These are phyloP conservation scores for Seminavis robusta DNA, from an alignment of 108 stramenopile species.

Conservation along the genomic window DNA sequence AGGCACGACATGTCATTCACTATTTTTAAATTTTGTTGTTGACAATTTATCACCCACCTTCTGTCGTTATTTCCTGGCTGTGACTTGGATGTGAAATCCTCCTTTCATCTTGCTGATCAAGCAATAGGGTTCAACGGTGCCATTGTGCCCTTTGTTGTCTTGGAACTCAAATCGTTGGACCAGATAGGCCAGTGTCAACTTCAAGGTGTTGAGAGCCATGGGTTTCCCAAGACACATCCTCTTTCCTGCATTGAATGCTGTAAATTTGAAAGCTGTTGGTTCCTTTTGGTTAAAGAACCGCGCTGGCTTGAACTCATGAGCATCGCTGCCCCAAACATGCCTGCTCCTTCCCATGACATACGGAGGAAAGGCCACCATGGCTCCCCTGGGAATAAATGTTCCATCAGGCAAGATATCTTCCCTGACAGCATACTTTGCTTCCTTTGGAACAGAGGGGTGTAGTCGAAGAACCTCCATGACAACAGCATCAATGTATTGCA, in stretches of 20 bases:
- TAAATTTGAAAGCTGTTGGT: slow-evolving; percentile 1
- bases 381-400: slow-evolving; percentile 26
- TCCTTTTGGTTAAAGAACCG: slow-evolving; percentile 31
- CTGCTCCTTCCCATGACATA: slow-evolving; percentile 30
- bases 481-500: slow-evolving; percentile 35
- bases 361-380: slow-evolving; percentile 15
- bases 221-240: slow-evolving; percentile 29
- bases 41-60: too few species aligned
- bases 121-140: too few species aligned
- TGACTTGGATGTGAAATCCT: slow-evolving; percentile 19
- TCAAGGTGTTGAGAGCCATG: slow-evolving; percentile 31
- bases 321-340: slow-evolving; percentile 36
- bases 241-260: slow-evolving; percentile 29
- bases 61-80: too few species aligned
- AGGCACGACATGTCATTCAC: too few species aligned
- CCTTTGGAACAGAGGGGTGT: slow-evolving; percentile 41
- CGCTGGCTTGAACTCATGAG: slow-evolving; percentile 33
- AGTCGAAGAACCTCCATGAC: slow-evolving; percentile 42
- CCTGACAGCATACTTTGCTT: slow-evolving; percentile 16
- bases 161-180: slow-evolving; percentile 13
- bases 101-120: slow-evolving; percentile 20
- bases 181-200: slow-evolving; percentile 13
- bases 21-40: too few species aligned
- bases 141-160: slow-evolving; percentile 14
- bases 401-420: slow-evolving; percentile 51